Percentiles rank a stretch among this genome's conserved stretches.
Evolutionary conservation across 176 grass and related monocot genomes (phyloP).

Genomic region (Areca catechu): DNA sequence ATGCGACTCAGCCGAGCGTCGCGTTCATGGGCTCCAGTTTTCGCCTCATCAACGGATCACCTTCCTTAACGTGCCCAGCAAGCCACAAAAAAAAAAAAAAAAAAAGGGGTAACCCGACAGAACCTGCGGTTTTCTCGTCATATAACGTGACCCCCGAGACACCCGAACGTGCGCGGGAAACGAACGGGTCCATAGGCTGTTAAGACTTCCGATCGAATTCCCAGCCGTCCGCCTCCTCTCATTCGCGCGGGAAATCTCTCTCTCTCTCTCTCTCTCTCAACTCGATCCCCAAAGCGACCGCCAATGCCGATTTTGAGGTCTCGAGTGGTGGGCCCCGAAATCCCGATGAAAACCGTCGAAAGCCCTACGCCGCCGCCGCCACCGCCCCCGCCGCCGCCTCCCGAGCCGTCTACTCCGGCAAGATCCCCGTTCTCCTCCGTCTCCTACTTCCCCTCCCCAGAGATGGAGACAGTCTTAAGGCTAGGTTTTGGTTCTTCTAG

Average conservation of each 20-base stretch:
- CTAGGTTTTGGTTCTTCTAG: constrained; percentile 7
- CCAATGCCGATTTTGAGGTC: constrained; percentile 23
- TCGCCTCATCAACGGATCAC: too few species aligned
- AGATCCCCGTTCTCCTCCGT: neutral
- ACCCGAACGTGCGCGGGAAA: constrained; percentile 36
- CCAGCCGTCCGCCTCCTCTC: neutral
- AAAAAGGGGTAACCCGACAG: too few species aligned
- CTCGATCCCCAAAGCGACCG: neutral
- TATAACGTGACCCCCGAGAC: too few species aligned
- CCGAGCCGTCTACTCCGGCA: neutral
- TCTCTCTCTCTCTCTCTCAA: neutral
- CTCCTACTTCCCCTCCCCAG: constrained; percentile 22
- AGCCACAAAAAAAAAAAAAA: too few species aligned
- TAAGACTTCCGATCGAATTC: constrained; percentile 3
- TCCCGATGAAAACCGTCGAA: too few species aligned
- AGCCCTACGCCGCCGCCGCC: neutral
- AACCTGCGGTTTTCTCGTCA: too few species aligned
- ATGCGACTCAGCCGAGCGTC: too few species aligned
- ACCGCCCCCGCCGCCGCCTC: neutral
- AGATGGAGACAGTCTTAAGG: neutral
- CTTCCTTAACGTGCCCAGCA: too few species aligned
- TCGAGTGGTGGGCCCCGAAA: constrained; percentile 3
- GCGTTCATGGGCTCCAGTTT: too few species aligned
- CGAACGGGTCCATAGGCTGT: constrained; percentile 17
- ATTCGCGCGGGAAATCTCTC: neutral